Evolutionary conservation across 495 filamentous ascomycete species (phyloP), one percentile per base, ranked within the genome.

Genomic region (Penicillium chermesinum): DNA sequence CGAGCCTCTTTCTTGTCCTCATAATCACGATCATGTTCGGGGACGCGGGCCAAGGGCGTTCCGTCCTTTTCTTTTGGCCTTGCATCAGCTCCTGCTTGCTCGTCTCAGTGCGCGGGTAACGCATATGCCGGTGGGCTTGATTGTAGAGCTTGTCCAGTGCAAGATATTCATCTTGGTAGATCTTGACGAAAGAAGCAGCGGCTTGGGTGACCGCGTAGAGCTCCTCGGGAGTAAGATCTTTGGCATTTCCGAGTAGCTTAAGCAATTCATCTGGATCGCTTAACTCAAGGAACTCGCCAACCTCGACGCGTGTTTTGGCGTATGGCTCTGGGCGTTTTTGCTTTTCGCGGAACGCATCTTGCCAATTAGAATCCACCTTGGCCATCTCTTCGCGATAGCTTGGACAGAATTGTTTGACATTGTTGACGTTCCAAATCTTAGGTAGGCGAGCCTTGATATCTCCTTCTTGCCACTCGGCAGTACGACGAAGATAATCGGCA

Each of bases 91-190:
- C 46, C 15, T 54, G 41, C 52, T 63, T 61, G 4, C 49, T 40
- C 9, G 55, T 50, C 2, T 19, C 32, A 3, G 52, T 37, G 17
- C 52, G 21, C 10, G 48, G 27, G 20, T 34, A 42, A 13, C 57
- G 54, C 8, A 57, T 41, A 45, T 70, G 47, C 62, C 70, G 58
- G 63, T 79, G 57, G 58, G 75, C 54, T 64, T 60, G 44, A 66
- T 77, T 76, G 15, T 76, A 66, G 30, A 81, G 67, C 44, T 76
- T 75, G 46, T 82, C 75, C 4, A 89, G 73, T 13, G 71, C 71
- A 10, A 80, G 56, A 54, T 75, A 87, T 54, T 90, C 82, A 14
- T 81, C 70, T 59, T 89, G 83, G 70, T 81, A 83, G 4, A 66
- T 64, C 34, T 69, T 66, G 44, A 91, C 53, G 3, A 75, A 73